Conservation (phyloP, 1,284 basidiomycete genomes). For the Farysia itapuensis region DNA sequence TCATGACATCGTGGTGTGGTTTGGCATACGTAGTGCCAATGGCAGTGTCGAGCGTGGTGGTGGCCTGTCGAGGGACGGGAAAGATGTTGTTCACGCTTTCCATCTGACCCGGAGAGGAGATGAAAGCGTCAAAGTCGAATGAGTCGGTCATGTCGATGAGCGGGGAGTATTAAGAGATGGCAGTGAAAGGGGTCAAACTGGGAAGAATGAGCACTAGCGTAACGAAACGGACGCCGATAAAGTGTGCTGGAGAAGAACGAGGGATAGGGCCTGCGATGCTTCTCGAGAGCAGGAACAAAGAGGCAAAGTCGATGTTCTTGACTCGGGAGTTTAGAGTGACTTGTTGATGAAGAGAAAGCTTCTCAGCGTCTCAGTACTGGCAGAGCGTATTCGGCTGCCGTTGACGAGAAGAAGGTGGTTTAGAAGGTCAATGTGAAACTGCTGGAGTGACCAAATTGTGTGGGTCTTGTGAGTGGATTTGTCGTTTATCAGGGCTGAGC, state of each 20-base stretch:
- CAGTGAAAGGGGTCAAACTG: constrained; percentile 4
- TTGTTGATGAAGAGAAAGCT: too few relatives aligned
- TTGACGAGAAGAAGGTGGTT: neutral
- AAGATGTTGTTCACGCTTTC: constrained; percentile 6
- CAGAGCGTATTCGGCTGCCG: too few relatives aligned
- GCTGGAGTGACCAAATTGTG: too few relatives aligned
- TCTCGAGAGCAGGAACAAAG: neutral
- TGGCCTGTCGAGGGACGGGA: neutral
- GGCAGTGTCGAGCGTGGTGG: constrained; percentile 1
- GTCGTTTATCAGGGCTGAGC: neutral
- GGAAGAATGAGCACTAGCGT: constrained; percentile 16
- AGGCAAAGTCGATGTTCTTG: neutral
- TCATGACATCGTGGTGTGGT: constrained; percentile 2
- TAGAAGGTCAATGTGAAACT: neutral
- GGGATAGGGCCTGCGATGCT: neutral
- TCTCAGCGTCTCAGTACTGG: too few relatives aligned
- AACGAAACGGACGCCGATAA: constrained; percentile 37
- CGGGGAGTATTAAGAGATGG: too few relatives aligned
- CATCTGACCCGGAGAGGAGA: constrained; percentile 34
- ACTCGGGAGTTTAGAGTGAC: neutral
- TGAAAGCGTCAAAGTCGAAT: constrained; percentile 47
- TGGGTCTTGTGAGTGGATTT: neutral
- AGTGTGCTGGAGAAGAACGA: constrained; percentile 5
- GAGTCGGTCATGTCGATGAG: constrained; percentile 34
- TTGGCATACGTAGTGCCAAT: constrained; percentile 3